A percentile compares a stretch with the other conserved stretches of the same genome.
Conservation (phyloP, 176 grass and related monocot species). For the Bromus sterilis region DNA sequence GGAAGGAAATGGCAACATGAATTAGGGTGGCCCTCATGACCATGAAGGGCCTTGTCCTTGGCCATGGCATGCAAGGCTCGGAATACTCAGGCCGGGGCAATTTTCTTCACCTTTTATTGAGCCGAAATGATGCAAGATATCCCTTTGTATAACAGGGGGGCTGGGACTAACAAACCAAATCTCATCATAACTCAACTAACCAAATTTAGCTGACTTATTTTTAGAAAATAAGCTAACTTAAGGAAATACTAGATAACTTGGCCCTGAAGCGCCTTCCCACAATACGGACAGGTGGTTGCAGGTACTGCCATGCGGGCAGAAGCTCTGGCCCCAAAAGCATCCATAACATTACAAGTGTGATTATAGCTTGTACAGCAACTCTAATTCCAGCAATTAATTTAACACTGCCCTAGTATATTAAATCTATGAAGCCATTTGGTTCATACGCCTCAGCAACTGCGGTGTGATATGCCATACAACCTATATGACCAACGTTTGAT, state of each 20-base stretch:
- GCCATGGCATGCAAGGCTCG: background rate
- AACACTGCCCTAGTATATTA: background rate
- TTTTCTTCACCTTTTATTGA: background rate
- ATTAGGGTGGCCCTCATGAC: background rate
- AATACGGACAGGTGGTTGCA: background rate
- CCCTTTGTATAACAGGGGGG: background rate
- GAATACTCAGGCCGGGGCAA: background rate
- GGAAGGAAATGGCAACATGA: background rate
- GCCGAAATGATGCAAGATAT: background rate
- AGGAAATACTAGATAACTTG: background rate
- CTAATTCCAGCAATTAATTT: background rate
- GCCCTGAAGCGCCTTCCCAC: background rate
- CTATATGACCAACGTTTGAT: background rate
- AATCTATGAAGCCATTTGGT: background rate
- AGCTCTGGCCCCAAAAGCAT: background rate
- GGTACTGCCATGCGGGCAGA: background rate
- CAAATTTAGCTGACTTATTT: background rate
- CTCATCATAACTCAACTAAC: background rate
- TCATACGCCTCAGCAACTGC: background rate
- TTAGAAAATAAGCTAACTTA: background rate
- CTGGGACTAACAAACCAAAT: background rate
- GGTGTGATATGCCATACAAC: background rate
- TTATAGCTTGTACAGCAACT: background rate
- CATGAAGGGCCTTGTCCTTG: background rate
- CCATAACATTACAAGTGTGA: background rate